These are phyloP conservation scores for Botryosphaeria agaves DNA, from an alignment of 2,329 filamentous ascomycete species.

Conservation along the genomic window DNA sequence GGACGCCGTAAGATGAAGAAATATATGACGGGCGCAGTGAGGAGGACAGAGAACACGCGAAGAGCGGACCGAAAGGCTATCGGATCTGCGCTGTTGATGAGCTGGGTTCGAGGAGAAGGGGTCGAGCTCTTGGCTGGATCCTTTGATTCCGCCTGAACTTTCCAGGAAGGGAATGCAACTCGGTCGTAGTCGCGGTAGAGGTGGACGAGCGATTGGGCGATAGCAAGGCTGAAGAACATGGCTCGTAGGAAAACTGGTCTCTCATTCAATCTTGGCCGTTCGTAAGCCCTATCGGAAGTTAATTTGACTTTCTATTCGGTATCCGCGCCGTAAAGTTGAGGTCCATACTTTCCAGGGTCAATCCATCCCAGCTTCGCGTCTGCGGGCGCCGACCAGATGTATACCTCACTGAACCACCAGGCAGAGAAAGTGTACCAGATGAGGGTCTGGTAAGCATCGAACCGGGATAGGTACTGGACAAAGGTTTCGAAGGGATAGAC, in stretches of 20 bases:
- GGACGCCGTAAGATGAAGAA: constrained; percentile 41
- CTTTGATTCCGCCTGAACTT: too few relatives aligned
- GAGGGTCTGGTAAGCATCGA: constrained; percentile 50
- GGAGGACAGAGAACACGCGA: background rate
- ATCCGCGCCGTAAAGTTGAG: background rate
- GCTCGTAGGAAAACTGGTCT: constrained; percentile 63
- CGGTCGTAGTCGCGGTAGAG: constrained; percentile 58
- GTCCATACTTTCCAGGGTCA: constrained; percentile 44
- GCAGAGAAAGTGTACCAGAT: constrained; percentile 65
- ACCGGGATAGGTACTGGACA: constrained; percentile 35
- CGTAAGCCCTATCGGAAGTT: constrained; percentile 25
- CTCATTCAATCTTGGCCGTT: constrained; percentile 69
- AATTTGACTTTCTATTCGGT: background rate
- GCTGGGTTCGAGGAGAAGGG: too few relatives aligned
- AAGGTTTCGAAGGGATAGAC: constrained; percentile 50
- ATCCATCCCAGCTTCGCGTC: constrained; percentile 53
- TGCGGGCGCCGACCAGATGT: constrained; percentile 51
- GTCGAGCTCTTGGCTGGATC: too few relatives aligned
- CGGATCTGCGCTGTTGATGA: too few relatives aligned
- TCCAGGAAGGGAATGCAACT: constrained; percentile 34
- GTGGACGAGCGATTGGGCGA: constrained; percentile 53
- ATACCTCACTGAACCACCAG: constrained; percentile 64
- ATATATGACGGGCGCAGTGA: constrained; percentile 40
- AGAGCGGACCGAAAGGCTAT: too few relatives aligned
- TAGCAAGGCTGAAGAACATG: constrained; percentile 49